Evolutionary conservation across 148 eudicot genomes (phyloP).

Genomic region (Heliosperma pusillum): DNA sequence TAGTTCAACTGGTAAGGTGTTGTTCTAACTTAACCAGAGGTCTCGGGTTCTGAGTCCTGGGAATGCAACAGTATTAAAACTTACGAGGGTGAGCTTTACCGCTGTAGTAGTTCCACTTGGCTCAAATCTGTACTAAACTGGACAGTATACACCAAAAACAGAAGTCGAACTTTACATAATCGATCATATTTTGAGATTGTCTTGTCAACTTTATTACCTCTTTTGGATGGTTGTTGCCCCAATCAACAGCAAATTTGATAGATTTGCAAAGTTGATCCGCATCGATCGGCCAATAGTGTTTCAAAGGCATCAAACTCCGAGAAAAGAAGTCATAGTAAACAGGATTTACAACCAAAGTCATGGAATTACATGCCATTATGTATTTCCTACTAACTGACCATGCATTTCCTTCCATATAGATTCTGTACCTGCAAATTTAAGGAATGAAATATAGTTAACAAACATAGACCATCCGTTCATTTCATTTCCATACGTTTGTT

Average conservation of each 20-base stretch:
- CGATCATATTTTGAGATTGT: too few species aligned
- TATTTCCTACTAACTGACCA: slow-evolving; percentile 77
- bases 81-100: too few species aligned
- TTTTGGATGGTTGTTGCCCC: slow-evolving; percentile 51
- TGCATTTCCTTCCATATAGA: slow-evolving; percentile 57
- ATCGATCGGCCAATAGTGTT: slow-evolving; percentile 60
- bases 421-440: slow-evolving; percentile 43
- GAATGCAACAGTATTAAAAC: too few species aligned
- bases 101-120: too few species aligned
- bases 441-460: too few species aligned
- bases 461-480: background rate
- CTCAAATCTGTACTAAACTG: too few species aligned
- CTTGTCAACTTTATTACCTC: slow-evolving; percentile 37
- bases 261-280: slow-evolving; percentile 35
- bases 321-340: slow-evolving; percentile 54
- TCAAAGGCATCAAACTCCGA: slow-evolving; percentile 50
- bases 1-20: too few species aligned
- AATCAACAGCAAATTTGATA: slow-evolving; percentile 56
- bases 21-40: too few species aligned
- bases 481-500: too few species aligned
- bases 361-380: slow-evolving; percentile 58
- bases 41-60: too few species aligned
- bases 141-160: too few species aligned
- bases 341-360: slow-evolving; percentile 43
- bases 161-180: too few species aligned